Conservation (phyloP, 495 filamentous ascomycete genomes). For the Hypoxylon intermedium region DNA sequence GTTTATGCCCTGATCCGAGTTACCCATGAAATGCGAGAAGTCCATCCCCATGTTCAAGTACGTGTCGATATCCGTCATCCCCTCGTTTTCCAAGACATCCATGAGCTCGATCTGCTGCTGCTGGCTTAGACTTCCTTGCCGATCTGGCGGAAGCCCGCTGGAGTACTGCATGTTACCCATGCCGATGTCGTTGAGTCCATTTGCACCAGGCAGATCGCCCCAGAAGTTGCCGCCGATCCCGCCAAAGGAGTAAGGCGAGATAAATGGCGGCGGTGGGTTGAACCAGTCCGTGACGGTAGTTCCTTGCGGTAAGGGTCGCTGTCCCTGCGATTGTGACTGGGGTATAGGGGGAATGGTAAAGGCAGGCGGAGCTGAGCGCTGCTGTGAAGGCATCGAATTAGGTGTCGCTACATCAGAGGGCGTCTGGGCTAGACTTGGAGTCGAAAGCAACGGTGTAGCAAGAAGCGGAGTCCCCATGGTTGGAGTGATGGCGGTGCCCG, state of each 20-base stretch:
- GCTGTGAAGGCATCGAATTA: constrained; percentile 33
- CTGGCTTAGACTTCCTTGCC: constrained; percentile 70
- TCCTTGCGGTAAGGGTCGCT: constrained; percentile 47
- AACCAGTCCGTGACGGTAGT: constrained; percentile 51
- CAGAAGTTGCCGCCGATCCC: constrained; percentile 53
- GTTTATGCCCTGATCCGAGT: constrained; percentile 26
- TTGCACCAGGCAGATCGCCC: constrained; percentile 50
- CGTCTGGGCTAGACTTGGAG: constrained; percentile 31
- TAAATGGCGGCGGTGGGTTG: constrained; percentile 59
- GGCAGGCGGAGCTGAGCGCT: constrained; percentile 36
- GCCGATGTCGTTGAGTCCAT: constrained; percentile 42
- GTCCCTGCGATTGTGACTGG: constrained; percentile 44
- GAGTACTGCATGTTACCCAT: constrained; percentile 38
- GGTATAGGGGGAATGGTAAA: constrained; percentile 50
- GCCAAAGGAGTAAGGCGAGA: constrained; percentile 54
- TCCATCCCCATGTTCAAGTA: constrained; percentile 60
- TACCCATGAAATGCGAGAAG: constrained; percentile 28
- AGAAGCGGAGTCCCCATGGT: constrained; percentile 34
- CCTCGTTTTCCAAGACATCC: constrained; percentile 68
- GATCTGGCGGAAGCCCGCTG: constrained; percentile 45
- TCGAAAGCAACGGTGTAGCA: constrained; percentile 34
- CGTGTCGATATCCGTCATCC: constrained; percentile 66
- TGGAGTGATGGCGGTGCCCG: constrained; percentile 23
- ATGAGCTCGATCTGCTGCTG: constrained; percentile 76
- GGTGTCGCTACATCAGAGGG: constrained; percentile 35